Evolutionary conservation across 495 filamentous ascomycete species (phyloP).

Genomic region (Penicillium pancosmium): DNA sequence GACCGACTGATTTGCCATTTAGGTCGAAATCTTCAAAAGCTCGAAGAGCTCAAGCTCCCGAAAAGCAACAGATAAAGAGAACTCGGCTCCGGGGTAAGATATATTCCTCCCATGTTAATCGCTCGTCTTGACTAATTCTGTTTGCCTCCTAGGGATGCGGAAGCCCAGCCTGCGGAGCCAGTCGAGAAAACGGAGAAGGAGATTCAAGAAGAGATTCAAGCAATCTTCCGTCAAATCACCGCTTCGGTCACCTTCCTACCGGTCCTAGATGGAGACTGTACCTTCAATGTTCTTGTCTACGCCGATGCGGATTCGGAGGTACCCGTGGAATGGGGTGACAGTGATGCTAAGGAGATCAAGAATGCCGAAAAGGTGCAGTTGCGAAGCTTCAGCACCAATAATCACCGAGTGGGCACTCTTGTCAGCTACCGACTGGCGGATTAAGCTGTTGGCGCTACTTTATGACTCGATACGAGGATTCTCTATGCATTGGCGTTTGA

Average conservation of each 20-base stretch:
- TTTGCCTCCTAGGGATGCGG: constrained; percentile 30
- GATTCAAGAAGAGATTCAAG: constrained; percentile 92
- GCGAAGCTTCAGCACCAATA: constrained; percentile 92
- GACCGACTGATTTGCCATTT: constrained; percentile 9
- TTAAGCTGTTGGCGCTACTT: constrained; percentile 20
- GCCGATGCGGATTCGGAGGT: constrained; percentile 96
- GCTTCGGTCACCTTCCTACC: constrained; percentile 97
- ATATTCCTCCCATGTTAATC: not conserved
- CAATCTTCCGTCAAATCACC: constrained; percentile 96
- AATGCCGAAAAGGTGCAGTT: constrained; percentile 95
- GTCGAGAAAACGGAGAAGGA: constrained; percentile 86
- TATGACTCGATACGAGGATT: constrained; percentile 28
- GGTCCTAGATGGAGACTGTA: constrained; percentile 89
- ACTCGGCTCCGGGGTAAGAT: constrained; percentile 57
- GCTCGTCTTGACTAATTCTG: constrained; percentile 6
- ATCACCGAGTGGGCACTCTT: constrained; percentile 88
- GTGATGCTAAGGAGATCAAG: constrained; percentile 95
- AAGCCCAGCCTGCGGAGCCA: constrained; percentile 34
- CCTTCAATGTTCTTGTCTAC: constrained; percentile 98
- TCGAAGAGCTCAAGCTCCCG: constrained; percentile 55
- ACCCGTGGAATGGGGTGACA: constrained; percentile 98
- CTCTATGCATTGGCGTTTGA: constrained; percentile 34
- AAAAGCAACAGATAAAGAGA: constrained; percentile 63
- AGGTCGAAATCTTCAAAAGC: constrained; percentile 72
- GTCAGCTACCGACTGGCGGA: constrained; percentile 79